phyloP scores from a whole-genome alignment of 2,329 filamentous ascomycete species.

The Leptographium galeiforme region DNA sequence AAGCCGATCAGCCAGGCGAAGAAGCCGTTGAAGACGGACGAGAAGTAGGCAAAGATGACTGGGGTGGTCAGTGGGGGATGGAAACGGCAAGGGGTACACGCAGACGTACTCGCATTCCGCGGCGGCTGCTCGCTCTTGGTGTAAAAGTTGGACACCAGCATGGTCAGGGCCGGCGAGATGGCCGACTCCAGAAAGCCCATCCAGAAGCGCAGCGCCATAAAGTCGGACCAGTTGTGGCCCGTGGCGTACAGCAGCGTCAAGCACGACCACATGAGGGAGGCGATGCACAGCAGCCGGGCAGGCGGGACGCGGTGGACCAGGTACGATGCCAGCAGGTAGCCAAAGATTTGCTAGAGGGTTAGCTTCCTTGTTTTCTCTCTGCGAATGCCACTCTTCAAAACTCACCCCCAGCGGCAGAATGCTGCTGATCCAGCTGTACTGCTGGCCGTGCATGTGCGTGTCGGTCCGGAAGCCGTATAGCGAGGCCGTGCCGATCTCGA shows the following conservation, averaged over 20 bases:
- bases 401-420: not conserved
- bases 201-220: slow-evolving; percentile 18
- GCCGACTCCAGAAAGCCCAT: slow-evolving; percentile 19
- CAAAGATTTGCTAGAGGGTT: not conserved
- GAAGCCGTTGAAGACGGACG: slow-evolving; percentile 7
- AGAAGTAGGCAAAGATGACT: slow-evolving; percentile 17
- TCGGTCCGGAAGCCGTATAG: slow-evolving; percentile 21
- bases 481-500: slow-evolving; percentile 19
- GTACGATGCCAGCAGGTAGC: slow-evolving; percentile 10
- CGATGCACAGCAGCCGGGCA: slow-evolving; percentile 14
- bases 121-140: slow-evolving; percentile 10
- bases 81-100: too few species aligned
- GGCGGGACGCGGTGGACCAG: slow-evolving; percentile 16
- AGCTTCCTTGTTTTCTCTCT: too few species aligned
- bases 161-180: slow-evolving; percentile 17
- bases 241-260: slow-evolving; percentile 16
- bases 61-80: not conserved
- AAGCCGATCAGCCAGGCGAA: slow-evolving; percentile 45
- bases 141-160: slow-evolving; percentile 20
- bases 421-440: slow-evolving; percentile 3
- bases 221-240: slow-evolving; percentile 15
- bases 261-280: slow-evolving; percentile 18
- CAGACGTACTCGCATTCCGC: slow-evolving; percentile 1
- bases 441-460: slow-evolving; percentile 5
- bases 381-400: too few species aligned